Evolutionary conservation across 352 stramenopile genomes (phyloP).

Genomic region (Phytopythium sindhum): DNA sequence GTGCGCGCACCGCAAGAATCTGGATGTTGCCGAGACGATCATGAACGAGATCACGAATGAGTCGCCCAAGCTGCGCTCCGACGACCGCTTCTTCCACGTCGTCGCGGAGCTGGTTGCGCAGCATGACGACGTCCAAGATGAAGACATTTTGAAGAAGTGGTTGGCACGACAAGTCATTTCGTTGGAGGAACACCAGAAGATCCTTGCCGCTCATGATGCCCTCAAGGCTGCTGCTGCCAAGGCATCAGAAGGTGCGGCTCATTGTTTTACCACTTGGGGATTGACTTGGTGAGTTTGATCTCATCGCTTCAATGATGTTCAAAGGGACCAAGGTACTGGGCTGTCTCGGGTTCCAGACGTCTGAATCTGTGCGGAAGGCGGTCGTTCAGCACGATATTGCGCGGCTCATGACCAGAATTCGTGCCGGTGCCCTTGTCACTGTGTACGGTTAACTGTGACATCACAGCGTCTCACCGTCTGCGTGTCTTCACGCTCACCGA

Average conservation of each 20-base stretch:
- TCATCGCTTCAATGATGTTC: not conserved
- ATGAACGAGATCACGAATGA: slow-evolving; percentile 29
- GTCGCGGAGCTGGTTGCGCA: slow-evolving; percentile 34
- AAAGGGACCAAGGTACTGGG: slow-evolving; percentile 39
- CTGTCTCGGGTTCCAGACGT: slow-evolving; percentile 62
- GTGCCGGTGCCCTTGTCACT: slow-evolving; percentile 38
- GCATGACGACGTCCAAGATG: slow-evolving; percentile 21
- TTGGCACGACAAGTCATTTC: slow-evolving; percentile 27
- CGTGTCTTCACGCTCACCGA: not conserved
- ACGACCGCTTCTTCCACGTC: slow-evolving; percentile 42
- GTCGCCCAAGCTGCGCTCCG: slow-evolving; percentile 33
- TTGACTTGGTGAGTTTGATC: not conserved
- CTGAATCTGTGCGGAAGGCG: slow-evolving; percentile 53
- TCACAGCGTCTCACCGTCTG: not conserved
- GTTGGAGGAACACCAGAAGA: slow-evolving; percentile 26
- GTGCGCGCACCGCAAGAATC: slow-evolving; percentile 40
- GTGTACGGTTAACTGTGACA: slow-evolving; percentile 31
- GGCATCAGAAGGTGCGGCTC: not conserved
- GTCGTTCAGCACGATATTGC: slow-evolving; percentile 72
- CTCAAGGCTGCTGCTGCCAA: not conserved
- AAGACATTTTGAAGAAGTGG: slow-evolving; percentile 38
- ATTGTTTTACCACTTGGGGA: not conserved
- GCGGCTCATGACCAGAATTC: slow-evolving; percentile 50
- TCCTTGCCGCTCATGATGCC: slow-evolving; percentile 3
- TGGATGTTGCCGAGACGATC: slow-evolving; percentile 26